phyloP scores from a whole-genome alignment of 352 stramenopile species.

The Pythium chondricola region DNA sequence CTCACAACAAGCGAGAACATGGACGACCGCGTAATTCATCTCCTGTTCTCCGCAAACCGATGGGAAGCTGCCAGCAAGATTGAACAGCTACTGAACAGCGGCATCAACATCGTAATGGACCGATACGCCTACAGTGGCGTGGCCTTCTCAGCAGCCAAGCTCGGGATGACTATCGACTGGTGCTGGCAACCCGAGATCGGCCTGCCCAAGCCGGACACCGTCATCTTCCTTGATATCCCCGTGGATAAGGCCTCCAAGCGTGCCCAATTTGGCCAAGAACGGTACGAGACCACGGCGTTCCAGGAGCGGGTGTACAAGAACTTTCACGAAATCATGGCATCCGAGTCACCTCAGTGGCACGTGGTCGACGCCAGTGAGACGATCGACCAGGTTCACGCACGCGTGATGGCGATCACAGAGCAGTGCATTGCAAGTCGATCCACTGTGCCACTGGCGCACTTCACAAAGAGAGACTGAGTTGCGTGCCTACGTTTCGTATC shows the following conservation, averaged over 20 bases:
- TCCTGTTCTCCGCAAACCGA: conserved; percentile 99
- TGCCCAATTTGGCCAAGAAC: conserved; percentile 91
- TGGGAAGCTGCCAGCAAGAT: conserved; percentile 93
- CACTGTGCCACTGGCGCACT: conserved; percentile 27
- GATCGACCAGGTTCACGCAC: conserved; percentile 67
- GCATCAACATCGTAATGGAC: conserved; percentile 95
- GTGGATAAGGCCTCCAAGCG: conserved; percentile 86
- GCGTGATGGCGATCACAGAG: conserved; percentile 49
- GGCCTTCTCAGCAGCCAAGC: conserved; percentile 97
- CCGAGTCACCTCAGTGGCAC: conserved; percentile 51
- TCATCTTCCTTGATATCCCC: conserved; percentile 97
- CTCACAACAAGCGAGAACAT: conserved; percentile 85
- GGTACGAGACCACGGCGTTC: conserved; percentile 88
- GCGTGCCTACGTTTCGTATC: no score
- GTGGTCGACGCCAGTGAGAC: conserved; percentile 71
- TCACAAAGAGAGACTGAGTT: conserved; percentile 27
- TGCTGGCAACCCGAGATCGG: conserved; percentile 96
- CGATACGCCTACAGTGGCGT: conserved; percentile 97
- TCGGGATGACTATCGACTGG: conserved; percentile 93
- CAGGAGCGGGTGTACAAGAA: conserved; percentile 82
- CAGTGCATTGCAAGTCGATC: conserved; percentile 32
- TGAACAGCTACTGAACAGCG: conserved; percentile 55
- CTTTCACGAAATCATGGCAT: conserved; percentile 63
- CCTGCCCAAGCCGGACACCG: conserved; percentile 93
- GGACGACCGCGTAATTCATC: conserved; percentile 97